These are phyloP conservation scores for Salisapilia sapeloensis DNA, from an alignment of 352 stramenopile genomes.

Conservation along the genomic window DNA sequence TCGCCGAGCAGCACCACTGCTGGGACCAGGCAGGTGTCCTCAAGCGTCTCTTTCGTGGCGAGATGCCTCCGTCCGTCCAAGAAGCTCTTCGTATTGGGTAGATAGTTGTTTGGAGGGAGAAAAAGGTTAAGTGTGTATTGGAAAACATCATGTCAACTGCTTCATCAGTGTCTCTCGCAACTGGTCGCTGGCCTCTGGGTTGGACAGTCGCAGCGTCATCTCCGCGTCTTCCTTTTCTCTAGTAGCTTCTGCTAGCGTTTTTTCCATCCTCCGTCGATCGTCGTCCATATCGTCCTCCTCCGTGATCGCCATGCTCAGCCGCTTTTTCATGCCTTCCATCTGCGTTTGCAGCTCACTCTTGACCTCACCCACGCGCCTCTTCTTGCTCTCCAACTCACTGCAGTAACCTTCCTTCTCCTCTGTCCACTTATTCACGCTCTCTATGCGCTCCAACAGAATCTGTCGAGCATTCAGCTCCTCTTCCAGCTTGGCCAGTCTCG, in stretches of 20 bases:
- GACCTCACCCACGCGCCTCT: slow-evolving; percentile 11
- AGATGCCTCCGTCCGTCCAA: slow-evolving; percentile 39
- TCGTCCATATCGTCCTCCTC: slow-evolving; percentile 42
- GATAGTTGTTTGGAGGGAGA: too few species aligned
- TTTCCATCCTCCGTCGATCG: slow-evolving; percentile 9
- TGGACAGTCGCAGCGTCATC: slow-evolving; percentile 47
- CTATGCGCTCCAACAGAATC: slow-evolving; percentile 13
- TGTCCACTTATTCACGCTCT: slow-evolving; percentile 16
- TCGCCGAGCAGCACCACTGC: slow-evolving; percentile 63
- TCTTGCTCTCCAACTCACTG: slow-evolving; percentile 9
- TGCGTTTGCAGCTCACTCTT: slow-evolving; percentile 27
- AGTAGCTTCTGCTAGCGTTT: slow-evolving; percentile 16
- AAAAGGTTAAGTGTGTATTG: too few species aligned
- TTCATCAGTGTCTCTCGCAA: too few species aligned
- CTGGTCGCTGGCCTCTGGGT: too few species aligned
- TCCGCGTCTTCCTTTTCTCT: slow-evolving; percentile 45
- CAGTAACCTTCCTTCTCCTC: slow-evolving; percentile 16
- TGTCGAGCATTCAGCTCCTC: slow-evolving; percentile 13
- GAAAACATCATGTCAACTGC: too few species aligned
- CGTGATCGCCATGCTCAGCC: slow-evolving; percentile 14
- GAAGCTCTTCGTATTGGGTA: slow-evolving; percentile 26
- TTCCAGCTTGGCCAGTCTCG: slow-evolving; percentile 14
- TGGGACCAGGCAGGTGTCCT: slow-evolving; percentile 74
- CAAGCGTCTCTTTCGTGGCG: slow-evolving; percentile 59
- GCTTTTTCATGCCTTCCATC: slow-evolving; percentile 35